Conservation (phyloP, 371 early-diverging fungal genomes). For the Mortierella sp. region DNA sequence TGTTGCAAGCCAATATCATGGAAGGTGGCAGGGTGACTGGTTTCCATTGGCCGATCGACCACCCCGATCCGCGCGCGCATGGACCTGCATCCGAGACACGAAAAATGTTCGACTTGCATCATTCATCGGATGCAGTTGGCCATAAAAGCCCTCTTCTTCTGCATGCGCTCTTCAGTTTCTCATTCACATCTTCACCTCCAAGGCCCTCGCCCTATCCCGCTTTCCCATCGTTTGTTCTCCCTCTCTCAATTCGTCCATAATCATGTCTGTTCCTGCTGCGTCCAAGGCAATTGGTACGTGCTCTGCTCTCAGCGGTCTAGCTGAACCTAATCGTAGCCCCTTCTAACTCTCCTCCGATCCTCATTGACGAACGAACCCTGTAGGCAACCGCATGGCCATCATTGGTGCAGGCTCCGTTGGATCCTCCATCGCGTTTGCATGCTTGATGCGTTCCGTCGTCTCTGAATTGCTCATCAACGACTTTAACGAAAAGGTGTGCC, state of each 20-base stretch:
- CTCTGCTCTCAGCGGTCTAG: too few relatives aligned
- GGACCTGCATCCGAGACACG: too few relatives aligned
- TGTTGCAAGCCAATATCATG: too few relatives aligned
- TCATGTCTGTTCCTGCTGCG: conserved; percentile 4
- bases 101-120: too few relatives aligned
- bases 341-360: not conserved
- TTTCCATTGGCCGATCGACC: too few relatives aligned
- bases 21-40: too few relatives aligned
- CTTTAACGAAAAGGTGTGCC: conserved; percentile 65
- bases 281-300: not conserved
- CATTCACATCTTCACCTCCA: not conserved
- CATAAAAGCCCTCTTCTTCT: too few relatives aligned
- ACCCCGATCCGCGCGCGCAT: too few relatives aligned
- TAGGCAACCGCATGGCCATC: conserved; percentile 66
- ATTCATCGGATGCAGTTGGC: too few relatives aligned
- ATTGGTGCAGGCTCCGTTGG: conserved; percentile 89
- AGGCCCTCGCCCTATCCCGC: not conserved
- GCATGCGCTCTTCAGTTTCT: too few relatives aligned
- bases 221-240: not conserved
- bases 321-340: not conserved
- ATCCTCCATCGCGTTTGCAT: conserved; percentile 79
- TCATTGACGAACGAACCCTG: not conserved
- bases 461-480: conserved; percentile 83
- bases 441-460: conserved; percentile 74
- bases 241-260: not conserved